These are phyloP conservation scores for Glaciozyma antarctica DNA, from an alignment of 768 basidiomycete species.

Conservation along the genomic window DNA sequence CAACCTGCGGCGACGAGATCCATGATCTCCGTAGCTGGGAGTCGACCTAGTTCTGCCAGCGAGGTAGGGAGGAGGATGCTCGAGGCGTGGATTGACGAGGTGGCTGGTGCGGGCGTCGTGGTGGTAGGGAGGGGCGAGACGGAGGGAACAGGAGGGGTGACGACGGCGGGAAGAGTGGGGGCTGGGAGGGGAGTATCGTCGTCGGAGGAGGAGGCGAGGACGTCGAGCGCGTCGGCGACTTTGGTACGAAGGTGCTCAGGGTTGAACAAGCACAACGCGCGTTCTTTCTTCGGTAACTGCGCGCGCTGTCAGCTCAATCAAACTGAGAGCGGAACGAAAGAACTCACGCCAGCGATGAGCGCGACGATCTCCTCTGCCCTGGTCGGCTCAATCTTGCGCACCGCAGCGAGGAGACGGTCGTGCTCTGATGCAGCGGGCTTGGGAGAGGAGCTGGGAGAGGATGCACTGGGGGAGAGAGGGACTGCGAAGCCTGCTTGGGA, in stretches of 20 bases:
- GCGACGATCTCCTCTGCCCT: conserved; percentile 61
- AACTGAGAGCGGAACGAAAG: background rate
- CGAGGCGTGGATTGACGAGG: background rate
- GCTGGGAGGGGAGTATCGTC: conserved; percentile 43
- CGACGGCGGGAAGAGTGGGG: background rate
- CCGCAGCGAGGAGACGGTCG: conserved; percentile 61
- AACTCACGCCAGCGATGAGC: conserved; percentile 44
- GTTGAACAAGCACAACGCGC: conserved; percentile 86
- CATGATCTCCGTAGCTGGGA: conserved; percentile 69
- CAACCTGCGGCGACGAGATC: conserved; percentile 45
- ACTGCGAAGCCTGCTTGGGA: background rate
- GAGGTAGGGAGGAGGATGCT: conserved; percentile 41
- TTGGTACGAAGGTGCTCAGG: conserved; percentile 65
- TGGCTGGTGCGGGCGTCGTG: background rate
- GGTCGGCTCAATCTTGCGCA: conserved; percentile 51
- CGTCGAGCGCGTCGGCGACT: conserved; percentile 68
- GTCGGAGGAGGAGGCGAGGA: conserved; percentile 50
- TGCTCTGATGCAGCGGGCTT: conserved; percentile 50
- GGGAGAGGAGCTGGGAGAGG: background rate
- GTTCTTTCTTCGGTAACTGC: conserved; percentile 69
- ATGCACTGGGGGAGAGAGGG: background rate
- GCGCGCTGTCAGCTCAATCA: background rate
- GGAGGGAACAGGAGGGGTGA: conserved; percentile 45
- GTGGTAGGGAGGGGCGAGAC: conserved; percentile 17
- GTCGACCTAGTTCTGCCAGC: conserved; percentile 57